Evolutionary conservation across 2,329 filamentous ascomycete species (phyloP).

Genomic region (Beauveria scarabaeidicola): DNA sequence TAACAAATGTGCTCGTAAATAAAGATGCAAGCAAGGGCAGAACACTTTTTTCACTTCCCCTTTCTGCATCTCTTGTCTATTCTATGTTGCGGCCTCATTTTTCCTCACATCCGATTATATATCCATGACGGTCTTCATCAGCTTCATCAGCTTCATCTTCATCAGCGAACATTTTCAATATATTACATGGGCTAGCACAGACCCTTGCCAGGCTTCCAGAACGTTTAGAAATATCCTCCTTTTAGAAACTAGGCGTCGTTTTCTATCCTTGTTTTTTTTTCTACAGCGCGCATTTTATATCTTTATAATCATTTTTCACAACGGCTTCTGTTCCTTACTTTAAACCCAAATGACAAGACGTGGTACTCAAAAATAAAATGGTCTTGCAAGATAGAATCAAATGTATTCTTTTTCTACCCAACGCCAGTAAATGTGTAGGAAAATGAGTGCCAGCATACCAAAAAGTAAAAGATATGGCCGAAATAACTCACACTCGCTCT

Average conservation of each 20-base stretch:
- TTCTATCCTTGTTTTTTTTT: neutral
- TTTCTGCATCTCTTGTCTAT: neutral
- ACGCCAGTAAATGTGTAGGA: conserved; percentile 8
- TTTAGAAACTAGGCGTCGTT: neutral
- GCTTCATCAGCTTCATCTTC: neutral
- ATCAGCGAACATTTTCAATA: neutral
- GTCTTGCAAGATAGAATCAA: neutral
- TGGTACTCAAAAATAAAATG: too few species aligned
- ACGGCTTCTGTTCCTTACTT: too few species aligned
- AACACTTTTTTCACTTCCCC: neutral
- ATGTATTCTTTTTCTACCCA: conserved; percentile 5
- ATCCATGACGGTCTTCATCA: neutral
- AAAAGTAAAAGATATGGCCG: neutral
- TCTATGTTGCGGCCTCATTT: neutral
- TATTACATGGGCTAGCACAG: neutral
- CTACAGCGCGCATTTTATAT: neutral
- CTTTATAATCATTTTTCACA: neutral
- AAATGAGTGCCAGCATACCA: neutral
- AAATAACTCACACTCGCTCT: neutral
- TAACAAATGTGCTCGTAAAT: conserved; percentile 22
- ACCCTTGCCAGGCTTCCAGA: neutral
- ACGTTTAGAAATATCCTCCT: neutral
- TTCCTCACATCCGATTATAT: neutral
- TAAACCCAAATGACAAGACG: too few species aligned
- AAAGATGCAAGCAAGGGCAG: neutral